Evolutionary conservation across 2,329 filamentous ascomycete genomes (phyloP).

Genomic region (Drechslerella coelobrocha): DNA sequence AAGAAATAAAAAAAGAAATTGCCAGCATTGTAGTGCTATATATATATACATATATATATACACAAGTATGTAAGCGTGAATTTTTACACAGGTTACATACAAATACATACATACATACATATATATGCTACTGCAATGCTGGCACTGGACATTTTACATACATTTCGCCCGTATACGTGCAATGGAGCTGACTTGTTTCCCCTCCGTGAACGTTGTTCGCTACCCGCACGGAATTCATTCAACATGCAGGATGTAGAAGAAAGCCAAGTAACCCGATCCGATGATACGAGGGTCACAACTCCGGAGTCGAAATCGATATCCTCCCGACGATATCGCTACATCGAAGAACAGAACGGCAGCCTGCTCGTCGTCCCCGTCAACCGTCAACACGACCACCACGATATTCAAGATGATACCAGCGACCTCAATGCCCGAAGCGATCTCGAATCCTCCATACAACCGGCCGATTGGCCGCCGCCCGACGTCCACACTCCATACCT

Average conservation of each 20-base stretch:
- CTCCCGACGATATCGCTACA: slow-evolving; percentile 44
- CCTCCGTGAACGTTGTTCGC: slow-evolving; percentile 6
- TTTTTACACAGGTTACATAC: too few species aligned
- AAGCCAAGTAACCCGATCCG: slow-evolving; percentile 47
- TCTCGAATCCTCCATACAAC: slow-evolving; percentile 11
- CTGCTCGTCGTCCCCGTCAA: slow-evolving; percentile 42
- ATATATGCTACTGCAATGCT: slow-evolving; percentile 33
- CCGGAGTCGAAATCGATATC: slow-evolving; percentile 32
- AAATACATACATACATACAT: too few species aligned
- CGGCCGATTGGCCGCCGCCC: slow-evolving; percentile 43
- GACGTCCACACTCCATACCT: slow-evolving; percentile 34
- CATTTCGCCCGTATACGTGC: slow-evolving; percentile 3
- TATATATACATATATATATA: too few species aligned
- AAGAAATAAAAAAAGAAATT: neutral
- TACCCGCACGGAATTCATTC: neutral
- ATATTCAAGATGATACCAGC: too few species aligned
- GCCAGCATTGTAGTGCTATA: too few species aligned
- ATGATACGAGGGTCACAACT: slow-evolving; percentile 46
- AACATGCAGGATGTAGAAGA: slow-evolving; percentile 44
- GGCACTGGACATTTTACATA: slow-evolving; percentile 8
- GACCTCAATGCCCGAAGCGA: neutral
- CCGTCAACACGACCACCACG: neutral
- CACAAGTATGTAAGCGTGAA: too few species aligned
- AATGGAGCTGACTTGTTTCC: slow-evolving; percentile 26
- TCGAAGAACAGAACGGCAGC: slow-evolving; percentile 45